Percentiles rank a stretch among this genome's conserved stretches.
These are phyloP conservation scores for Saccharomycodes ludwigii DNA, from an alignment of 805 yeast genomes.

Conservation along the genomic window DNA sequence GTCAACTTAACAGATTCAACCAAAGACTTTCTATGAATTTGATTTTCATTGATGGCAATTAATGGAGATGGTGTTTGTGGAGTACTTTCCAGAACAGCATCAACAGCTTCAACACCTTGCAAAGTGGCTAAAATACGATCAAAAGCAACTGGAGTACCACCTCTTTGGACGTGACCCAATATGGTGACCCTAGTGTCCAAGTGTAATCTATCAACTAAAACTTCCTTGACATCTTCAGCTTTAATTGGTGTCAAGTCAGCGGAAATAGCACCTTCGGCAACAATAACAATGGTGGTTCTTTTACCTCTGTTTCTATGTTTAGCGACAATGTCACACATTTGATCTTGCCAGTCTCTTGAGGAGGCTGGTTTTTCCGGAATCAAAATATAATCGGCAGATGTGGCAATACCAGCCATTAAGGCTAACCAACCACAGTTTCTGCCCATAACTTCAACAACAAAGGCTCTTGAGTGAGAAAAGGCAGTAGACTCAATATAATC, in stretches of 20 bases:
- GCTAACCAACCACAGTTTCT: slow-evolving; percentile 99
- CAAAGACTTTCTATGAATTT: slow-evolving; percentile 71
- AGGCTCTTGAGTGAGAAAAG: slow-evolving; percentile 91
- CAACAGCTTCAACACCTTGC: slow-evolving; percentile 96
- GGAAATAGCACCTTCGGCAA: slow-evolving; percentile 96
- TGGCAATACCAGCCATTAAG: slow-evolving; percentile 92
- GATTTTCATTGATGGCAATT: slow-evolving; percentile 82
- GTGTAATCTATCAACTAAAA: slow-evolving; percentile 62
- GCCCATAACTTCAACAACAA: slow-evolving; percentile 98
- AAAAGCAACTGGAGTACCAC: slow-evolving; percentile 95
- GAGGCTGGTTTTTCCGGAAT: slow-evolving; percentile 90
- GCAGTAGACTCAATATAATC: slow-evolving; percentile 98
- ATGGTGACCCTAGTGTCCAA: slow-evolving; percentile 92
- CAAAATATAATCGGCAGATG: slow-evolving; percentile 89
- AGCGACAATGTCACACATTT: slow-evolving; percentile 59
- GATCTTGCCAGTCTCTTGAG: slow-evolving; percentile 64
- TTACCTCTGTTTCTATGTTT: slow-evolving; percentile 81
- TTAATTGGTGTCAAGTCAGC: slow-evolving; percentile 69
- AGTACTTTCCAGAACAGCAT: slow-evolving; percentile 78
- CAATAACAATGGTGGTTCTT: slow-evolving; percentile 90
- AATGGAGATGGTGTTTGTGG: slow-evolving; percentile 91
- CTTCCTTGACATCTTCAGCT: slow-evolving; percentile 69
- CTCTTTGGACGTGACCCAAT: slow-evolving; percentile 96
- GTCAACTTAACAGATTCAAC: slow-evolving; percentile 86
- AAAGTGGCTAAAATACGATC: slow-evolving; percentile 86